phyloP scores from a whole-genome alignment of 192 early-diverging fungal species.

The Coemansia sp. region DNA sequence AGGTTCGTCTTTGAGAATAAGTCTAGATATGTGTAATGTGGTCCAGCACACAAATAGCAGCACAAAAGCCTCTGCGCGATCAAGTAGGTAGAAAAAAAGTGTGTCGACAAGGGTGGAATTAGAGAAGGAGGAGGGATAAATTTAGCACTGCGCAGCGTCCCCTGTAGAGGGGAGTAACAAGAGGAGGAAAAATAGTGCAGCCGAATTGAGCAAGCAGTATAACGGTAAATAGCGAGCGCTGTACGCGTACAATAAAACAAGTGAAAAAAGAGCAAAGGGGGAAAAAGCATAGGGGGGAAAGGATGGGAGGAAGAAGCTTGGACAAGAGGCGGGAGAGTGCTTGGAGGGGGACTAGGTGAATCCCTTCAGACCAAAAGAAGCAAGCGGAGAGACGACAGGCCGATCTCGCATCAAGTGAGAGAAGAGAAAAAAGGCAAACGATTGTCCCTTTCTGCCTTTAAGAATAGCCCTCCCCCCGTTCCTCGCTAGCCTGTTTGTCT shows the following conservation, averaged over 20 bases:
- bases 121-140: not conserved
- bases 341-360: not conserved
- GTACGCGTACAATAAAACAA: conserved; percentile 2
- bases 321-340: not conserved
- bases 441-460: not conserved
- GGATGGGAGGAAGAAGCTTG: not conserved
- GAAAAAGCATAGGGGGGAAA: not conserved
- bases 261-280: not conserved
- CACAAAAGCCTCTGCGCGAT: not conserved
- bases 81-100: not conserved
- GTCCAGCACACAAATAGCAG: not conserved
- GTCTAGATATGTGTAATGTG: conserved; percentile 1
- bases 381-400: not conserved
- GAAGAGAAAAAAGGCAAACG: not conserved
- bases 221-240: not conserved
- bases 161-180: not conserved
- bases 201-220: not conserved
- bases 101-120: not conserved
- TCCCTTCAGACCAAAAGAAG: conserved; percentile 1
- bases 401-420: not conserved
- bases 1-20: not conserved
- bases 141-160: conserved; percentile 1
- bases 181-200: not conserved
- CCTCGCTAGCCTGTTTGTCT: not conserved
- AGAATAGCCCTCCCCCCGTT: not conserved